These are phyloP conservation scores for Dendrobium officinale DNA, from an alignment of 106 monocot genomes.

Conservation along the genomic window DNA sequence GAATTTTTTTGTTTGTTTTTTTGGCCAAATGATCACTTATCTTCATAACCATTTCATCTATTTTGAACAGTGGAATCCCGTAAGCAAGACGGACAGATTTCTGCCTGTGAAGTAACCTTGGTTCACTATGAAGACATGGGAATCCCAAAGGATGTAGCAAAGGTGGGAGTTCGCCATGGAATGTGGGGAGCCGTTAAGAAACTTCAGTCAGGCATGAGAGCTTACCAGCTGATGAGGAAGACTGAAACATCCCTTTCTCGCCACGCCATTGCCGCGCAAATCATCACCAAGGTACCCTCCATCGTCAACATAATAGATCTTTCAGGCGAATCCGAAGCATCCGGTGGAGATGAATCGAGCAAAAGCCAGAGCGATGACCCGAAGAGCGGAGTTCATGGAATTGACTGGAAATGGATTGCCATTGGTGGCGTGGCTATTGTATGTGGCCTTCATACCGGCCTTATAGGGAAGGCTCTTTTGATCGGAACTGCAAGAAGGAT, in stretches of 20 bases:
- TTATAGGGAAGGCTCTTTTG: constrained; percentile 56
- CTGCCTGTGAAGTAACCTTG: constrained; percentile 82
- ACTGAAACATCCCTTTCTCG: constrained; percentile 40
- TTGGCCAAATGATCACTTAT: too few relatives aligned
- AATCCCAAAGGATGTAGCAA: constrained; percentile 88
- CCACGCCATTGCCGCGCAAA: constrained; percentile 50
- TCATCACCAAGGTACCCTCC: constrained; percentile 42
- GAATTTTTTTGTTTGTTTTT: not conserved
- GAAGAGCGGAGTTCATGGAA: constrained; percentile 17
- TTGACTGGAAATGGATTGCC: constrained; percentile 82
- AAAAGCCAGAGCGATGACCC: not conserved
- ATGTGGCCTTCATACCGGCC: constrained; percentile 58
- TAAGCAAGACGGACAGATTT: constrained; percentile 59
- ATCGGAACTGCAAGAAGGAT: constrained; percentile 70
- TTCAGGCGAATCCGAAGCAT: constrained; percentile 18
- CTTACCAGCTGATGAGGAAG: constrained; percentile 55
- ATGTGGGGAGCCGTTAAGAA: constrained; percentile 99
- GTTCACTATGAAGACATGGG: constrained; percentile 98
- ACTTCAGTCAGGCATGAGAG: constrained; percentile 76
- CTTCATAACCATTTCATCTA: not conserved
- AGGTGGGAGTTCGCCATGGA: constrained; percentile 82
- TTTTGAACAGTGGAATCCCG: constrained; percentile 62
- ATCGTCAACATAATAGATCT: not conserved
- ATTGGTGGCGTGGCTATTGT: constrained; percentile 71
- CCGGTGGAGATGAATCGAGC: not conserved